Base-by-base conservation (phyloP, 768 basidiomycete species). In the Boletellus sp. region DNA sequence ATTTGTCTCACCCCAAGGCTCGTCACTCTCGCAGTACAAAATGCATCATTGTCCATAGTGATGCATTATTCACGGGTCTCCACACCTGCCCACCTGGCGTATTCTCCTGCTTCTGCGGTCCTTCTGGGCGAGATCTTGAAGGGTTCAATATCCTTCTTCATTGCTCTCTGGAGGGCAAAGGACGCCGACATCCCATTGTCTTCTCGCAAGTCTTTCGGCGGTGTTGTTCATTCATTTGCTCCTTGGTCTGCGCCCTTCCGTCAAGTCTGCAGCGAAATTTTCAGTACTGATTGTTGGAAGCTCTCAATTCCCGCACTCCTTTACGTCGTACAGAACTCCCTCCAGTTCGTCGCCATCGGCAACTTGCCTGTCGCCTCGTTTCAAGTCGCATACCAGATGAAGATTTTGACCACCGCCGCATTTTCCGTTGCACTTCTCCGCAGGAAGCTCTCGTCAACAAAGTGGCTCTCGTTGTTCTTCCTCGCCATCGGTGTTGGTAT, bases 61-160 rank as follows among this genome's bases (percentile, higher is more conserved):
- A 95, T 99, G 90, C 94, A 97, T 74, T 91, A 97, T 70, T 97
- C 96, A n/a, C 83, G 96, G 52, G 86, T 93, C 50, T 88, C 90
- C 3, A 88, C 81, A 0, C 81, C 91, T 8, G 73, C 87, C 2
- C 74, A 85, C 36, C 77, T 87, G 28, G 74, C 90, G 2, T 99
- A 99, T 70, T 96, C 91, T 1, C 92, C 96, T 1, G 94, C 95
- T 2, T 79, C 91, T 1, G 96, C 96, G 20, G 94, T 99, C 23
- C 80, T 99, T 28, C 73, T 97, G 58, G 95, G 94, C 70, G 96
- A 99, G 72, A 72, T 98, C 31, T 75, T 98, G 50, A 99, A 99
- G 66, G 91, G 94, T 48, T 74, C 81, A 23, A 95, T 99, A 71
- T 97, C 95, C 19, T 83, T 95, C 63, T 57, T 85, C 39, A 89